These are phyloP conservation scores for Alternaria alternata DNA, from an alignment of 2,329 filamentous ascomycete genomes.

Conservation along the genomic window DNA sequence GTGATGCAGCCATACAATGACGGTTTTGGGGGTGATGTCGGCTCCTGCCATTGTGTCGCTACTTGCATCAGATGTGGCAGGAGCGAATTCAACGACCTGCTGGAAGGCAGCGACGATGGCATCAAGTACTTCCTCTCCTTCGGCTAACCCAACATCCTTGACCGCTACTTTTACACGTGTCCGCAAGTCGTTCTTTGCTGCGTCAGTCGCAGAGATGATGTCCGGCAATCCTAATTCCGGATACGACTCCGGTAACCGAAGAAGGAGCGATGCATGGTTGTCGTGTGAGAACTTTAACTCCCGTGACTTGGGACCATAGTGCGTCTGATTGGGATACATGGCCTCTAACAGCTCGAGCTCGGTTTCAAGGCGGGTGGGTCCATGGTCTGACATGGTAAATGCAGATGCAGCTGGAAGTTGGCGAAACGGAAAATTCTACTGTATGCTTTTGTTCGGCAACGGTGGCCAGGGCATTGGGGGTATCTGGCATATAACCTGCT, in stretches of 20 bases:
- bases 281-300: constrained; percentile 50
- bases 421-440: neutral
- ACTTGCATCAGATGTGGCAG: neutral
- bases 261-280: constrained; percentile 35
- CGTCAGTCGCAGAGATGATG: constrained; percentile 49
- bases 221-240: constrained; percentile 48
- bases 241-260: constrained; percentile 54
- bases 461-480: neutral
- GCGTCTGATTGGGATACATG: constrained; percentile 55
- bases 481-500: neutral
- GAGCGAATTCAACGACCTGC: constrained; percentile 20
- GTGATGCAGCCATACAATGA: constrained; percentile 58
- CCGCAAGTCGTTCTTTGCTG: constrained; percentile 49
- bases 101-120: constrained; percentile 52
- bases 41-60: neutral
- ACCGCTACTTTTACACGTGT: constrained; percentile 43
- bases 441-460: neutral
- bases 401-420: neutral
- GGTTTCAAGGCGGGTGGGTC: constrained; percentile 36
- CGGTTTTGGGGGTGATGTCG: constrained; percentile 41
- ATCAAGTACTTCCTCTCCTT: constrained; percentile 56
- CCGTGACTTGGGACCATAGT: constrained; percentile 41
- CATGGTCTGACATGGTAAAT: constrained; percentile 18
- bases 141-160: constrained; percentile 30
- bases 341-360: constrained; percentile 55